A percentile compares a stretch with the other conserved stretches of the same genome.
These are phyloP conservation scores for Gossypium thurberi DNA, from an alignment of 345 rosid genomes.

Conservation along the genomic window DNA sequence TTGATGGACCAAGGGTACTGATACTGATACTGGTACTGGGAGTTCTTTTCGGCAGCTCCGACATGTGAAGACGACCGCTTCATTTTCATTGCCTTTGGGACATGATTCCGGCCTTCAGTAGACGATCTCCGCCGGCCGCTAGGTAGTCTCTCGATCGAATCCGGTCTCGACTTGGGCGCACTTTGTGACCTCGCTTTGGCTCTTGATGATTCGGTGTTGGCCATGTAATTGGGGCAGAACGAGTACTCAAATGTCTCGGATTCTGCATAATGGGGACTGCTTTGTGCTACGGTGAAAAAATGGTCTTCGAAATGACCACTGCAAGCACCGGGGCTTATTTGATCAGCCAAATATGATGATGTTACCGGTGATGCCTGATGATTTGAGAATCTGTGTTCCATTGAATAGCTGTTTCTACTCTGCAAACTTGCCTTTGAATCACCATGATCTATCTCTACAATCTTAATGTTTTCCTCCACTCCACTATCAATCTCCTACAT, in stretches of 20 bases:
- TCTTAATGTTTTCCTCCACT: constrained; percentile 72
- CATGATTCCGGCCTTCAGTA: constrained; percentile 56
- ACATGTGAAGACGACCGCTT: constrained; percentile 82
- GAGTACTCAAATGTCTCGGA: constrained; percentile 38
- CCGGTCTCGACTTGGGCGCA: constrained; percentile 73
- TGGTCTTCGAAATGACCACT: constrained; percentile 73
- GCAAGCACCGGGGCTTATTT: constrained; percentile 58
- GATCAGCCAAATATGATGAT: constrained; percentile 48
- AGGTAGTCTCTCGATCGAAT: constrained; percentile 59
- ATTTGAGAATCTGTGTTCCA: constrained; percentile 14
- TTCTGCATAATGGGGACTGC: constrained; percentile 59
- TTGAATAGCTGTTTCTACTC: constrained; percentile 43
- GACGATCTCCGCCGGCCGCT: constrained; percentile 56
- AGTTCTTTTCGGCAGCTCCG: constrained; percentile 40
- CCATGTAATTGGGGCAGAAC: constrained; percentile 74
- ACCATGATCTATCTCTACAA: constrained; percentile 69
- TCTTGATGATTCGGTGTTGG: constrained; percentile 71
- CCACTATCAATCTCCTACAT: constrained; percentile 22
- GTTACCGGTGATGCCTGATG: constrained; percentile 46
- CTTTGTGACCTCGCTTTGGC: constrained; percentile 79
- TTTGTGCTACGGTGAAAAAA: constrained; percentile 48
- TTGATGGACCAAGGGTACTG: constrained; percentile 71
- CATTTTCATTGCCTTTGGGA: constrained; percentile 68
- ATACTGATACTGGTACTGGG: too few relatives aligned
- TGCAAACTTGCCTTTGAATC: constrained; percentile 29